Evolutionary conservation across 106 monocot species (phyloP), one percentile per base, ranked within the genome.

Genomic region (Iris macrosiphon): DNA sequence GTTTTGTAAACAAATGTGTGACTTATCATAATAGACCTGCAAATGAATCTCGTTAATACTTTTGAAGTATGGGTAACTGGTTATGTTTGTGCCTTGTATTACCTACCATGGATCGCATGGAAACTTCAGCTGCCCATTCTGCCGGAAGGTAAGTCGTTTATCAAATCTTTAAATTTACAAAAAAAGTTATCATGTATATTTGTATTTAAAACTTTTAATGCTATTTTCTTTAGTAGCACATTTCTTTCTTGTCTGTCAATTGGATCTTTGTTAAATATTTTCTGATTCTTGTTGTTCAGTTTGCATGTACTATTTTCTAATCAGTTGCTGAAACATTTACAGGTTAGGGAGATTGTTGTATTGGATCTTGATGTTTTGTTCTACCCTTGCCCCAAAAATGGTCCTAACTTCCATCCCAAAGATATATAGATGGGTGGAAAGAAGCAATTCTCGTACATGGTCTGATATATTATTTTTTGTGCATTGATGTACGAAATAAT

Each of bases 371-470:
- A 96, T 77, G 82, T 96, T 49, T 50, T 96, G 41, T 96, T 74
- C 52, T 96, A 90, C 70, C 95, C 95, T 27, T 96, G 95, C 61
- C 95, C 95, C 43, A 79, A 61, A 83, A 96, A 96, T 72, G 72
- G 95, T 22, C 95, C 95, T 33, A 90, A 89, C 31, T 90, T 89
- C 63, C 85, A 90, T 26, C 79, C 82, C 7, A 86, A 90, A 67
- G 89, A 75, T 38, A 39, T 82, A 20, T 73, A 96, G 46, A 69
- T 96, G 76, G 95, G 95, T 66, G 95, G 95, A 52, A 96, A 96
- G 42, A 69, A 90, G 41, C 89, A 90, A 56, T 96, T 96, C 40
- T 90, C 95, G 47, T 96, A 96, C 66, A 90, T 96, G 95, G 95
- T 86, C 25, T 34, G 72, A 15, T 38, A n/a, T n/a, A n/a, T n/a